Base-by-base conservation (phyloP, 306 rosid genomes). In the Begonia fuchsioides region DNA sequence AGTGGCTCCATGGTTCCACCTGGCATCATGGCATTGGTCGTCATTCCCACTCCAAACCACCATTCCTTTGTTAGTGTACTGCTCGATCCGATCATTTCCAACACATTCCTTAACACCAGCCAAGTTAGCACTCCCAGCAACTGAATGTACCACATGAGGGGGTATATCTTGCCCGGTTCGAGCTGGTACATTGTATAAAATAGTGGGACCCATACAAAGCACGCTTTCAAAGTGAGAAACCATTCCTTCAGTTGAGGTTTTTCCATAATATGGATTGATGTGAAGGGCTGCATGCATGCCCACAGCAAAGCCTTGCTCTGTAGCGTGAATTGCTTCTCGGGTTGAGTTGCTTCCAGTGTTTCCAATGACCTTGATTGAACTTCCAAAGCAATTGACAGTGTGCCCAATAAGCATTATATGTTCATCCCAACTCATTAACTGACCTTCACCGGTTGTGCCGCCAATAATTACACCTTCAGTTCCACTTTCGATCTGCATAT, bases 251-350 rank as follows among this genome's bases (percentile, higher is more conserved):
- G 72, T 39, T 43, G 98, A 90, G 50, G 95, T 90, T 74, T 84
- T 90, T 0, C 97, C 97, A 50, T 90, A 84, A 67, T 90, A 90
- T 26, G 97, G 97, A 68, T 90, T 90, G 59, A 84, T 77, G 61
- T 90, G 97, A 48, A 90, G 94, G n/a, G 97, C 95, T 18, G 77
- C 97, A 55, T 90, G 97, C 97, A 84, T 84, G 55, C 95, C 98
- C 54, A 90, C 98, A 3, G 95, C 95, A 73, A 84, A 90, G 45
- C 98, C 98, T 52, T 90, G 98, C 53, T 90, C 95, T 0, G 85
- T 62, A 57, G 98, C 95, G 75, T 85, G 98, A 58, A 90, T 74
- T 32, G 95, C 95, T 79, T 90, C 95, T 74, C 87, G 65, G 2
- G 95, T 81, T 14, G 95, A 84, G 66, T 84, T 88, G 59, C 97